Evolutionary conservation across 2,329 filamentous ascomycete species (phyloP).

Genomic region (Penicillium sp.): DNA sequence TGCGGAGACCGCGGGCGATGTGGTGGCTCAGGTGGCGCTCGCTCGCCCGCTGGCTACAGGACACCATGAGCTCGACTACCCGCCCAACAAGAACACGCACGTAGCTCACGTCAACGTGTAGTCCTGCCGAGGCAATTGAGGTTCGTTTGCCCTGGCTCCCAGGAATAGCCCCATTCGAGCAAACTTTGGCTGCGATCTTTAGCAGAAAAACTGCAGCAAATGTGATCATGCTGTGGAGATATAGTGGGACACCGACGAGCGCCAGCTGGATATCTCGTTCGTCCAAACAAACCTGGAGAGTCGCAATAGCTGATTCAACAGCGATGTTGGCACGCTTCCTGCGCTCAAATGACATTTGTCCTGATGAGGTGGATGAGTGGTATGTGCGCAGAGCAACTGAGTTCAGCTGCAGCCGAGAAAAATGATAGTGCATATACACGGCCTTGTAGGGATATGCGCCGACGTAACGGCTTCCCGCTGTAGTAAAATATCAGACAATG

Average conservation of each 20-base stretch:
- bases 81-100: slow-evolving; percentile 34
- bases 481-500: neutral
- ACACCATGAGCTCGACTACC: slow-evolving; percentile 38
- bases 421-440: slow-evolving; percentile 50
- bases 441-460: slow-evolving; percentile 51
- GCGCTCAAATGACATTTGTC: slow-evolving; percentile 44
- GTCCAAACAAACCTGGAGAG: slow-evolving; percentile 41
- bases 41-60: slow-evolving; percentile 37
- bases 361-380: slow-evolving; percentile 35
- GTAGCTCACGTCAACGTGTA: slow-evolving; percentile 34
- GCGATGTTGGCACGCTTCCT: slow-evolving; percentile 45
- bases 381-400: slow-evolving; percentile 50
- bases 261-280: slow-evolving; percentile 44
- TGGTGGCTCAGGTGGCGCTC: slow-evolving; percentile 42
- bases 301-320: slow-evolving; percentile 42
- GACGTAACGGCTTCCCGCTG: slow-evolving; percentile 47
- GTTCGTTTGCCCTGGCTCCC: slow-evolving; percentile 35
- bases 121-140: slow-evolving; percentile 36
- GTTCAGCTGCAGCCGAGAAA: slow-evolving; percentile 50
- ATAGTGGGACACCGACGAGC: slow-evolving; percentile 44
- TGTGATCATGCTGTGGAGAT: slow-evolving; percentile 48
- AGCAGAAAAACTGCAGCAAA: slow-evolving; percentile 47
- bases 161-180: slow-evolving; percentile 29
- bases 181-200: slow-evolving; percentile 43
- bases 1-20: slow-evolving; percentile 37